phyloP scores from a whole-genome alignment of 1,284 basidiomycete genomes.

The Ceratobasidium sp. region DNA sequence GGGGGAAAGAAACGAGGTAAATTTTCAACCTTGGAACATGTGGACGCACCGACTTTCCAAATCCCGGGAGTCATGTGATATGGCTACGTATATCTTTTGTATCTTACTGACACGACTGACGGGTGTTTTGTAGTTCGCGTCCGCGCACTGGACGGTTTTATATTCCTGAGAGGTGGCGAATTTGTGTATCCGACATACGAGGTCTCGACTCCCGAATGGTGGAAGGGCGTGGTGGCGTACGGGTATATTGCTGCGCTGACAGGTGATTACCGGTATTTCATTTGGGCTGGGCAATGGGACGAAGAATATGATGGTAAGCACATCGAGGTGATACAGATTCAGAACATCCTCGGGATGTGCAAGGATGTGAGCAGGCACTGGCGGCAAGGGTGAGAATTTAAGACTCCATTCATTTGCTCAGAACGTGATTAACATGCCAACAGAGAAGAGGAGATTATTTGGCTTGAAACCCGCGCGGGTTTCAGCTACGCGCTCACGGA shows the following conservation, averaged over 20 bases:
- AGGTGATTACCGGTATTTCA: background rate
- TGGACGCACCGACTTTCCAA: too few species aligned
- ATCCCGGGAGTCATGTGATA: too few species aligned
- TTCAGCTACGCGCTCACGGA: background rate
- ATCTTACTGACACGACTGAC: too few species aligned
- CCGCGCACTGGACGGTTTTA: background rate
- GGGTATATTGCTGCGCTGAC: background rate
- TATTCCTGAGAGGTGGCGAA: background rate
- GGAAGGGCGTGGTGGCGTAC: conserved; percentile 1
- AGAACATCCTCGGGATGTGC: background rate
- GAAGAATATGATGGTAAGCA: background rate
- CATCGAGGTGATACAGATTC: background rate
- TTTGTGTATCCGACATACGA: background rate
- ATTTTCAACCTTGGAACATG: too few species aligned
- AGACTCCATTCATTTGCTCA: background rate
- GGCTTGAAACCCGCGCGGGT: background rate
- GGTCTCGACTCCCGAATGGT: background rate
- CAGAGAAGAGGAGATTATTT: background rate
- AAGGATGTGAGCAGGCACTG: background rate
- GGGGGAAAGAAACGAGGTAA: too few species aligned
- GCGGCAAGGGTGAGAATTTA: background rate
- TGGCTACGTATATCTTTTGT: too few species aligned
- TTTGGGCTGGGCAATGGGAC: conserved; percentile 11
- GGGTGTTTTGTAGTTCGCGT: background rate
- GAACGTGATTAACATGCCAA: background rate